A percentile compares a stretch with the other conserved stretches of the same genome.
Conservation (phyloP, 2,329 filamentous ascomycete species). For the Achaetomium macrosporum region DNA sequence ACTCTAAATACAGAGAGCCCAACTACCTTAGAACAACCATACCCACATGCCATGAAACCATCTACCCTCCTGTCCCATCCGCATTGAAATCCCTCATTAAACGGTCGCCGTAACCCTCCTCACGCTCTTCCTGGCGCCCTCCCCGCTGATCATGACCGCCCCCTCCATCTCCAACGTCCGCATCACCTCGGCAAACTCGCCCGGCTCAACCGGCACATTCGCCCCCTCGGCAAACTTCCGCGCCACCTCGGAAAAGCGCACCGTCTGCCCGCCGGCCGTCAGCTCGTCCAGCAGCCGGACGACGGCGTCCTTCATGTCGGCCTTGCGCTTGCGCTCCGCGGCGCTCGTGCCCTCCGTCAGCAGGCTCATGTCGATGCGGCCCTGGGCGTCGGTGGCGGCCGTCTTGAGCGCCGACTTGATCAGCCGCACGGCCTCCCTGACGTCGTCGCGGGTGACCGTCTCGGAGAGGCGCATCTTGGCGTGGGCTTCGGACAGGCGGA, state of each 20-base stretch:
- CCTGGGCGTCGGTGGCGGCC: conserved; percentile 87
- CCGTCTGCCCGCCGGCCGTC: conserved; percentile 59
- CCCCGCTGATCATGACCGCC: conserved; percentile 70
- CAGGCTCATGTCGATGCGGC: conserved; percentile 93
- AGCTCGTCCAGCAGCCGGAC: conserved; percentile 74
- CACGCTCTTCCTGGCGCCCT: conserved; percentile 76
- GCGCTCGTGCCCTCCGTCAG: conserved; percentile 91
- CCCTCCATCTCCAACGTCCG: conserved; percentile 79
- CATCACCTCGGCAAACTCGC: conserved; percentile 79
- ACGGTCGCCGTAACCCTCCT: conserved; percentile 61
- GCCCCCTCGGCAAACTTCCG: conserved; percentile 66
- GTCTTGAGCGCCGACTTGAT: conserved; percentile 95
- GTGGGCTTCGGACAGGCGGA: conserved; percentile 90
- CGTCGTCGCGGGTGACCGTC: conserved; percentile 73
- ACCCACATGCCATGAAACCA: neutral
- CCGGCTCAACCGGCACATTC: conserved; percentile 64
- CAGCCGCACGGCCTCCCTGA: conserved; percentile 82
- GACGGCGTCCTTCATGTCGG: conserved; percentile 77
- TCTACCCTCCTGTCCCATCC: neutral
- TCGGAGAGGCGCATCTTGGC: conserved; percentile 89
- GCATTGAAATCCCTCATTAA: conserved; percentile 20
- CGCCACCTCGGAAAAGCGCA: conserved; percentile 73
- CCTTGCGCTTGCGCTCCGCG: conserved; percentile 74
- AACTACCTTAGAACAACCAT: neutral
- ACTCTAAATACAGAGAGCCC: neutral